A percentile compares a stretch with the other conserved stretches of the same genome.
Conservation (phyloP, 345 rosid genomes). For the Hibiscus syriacus region DNA sequence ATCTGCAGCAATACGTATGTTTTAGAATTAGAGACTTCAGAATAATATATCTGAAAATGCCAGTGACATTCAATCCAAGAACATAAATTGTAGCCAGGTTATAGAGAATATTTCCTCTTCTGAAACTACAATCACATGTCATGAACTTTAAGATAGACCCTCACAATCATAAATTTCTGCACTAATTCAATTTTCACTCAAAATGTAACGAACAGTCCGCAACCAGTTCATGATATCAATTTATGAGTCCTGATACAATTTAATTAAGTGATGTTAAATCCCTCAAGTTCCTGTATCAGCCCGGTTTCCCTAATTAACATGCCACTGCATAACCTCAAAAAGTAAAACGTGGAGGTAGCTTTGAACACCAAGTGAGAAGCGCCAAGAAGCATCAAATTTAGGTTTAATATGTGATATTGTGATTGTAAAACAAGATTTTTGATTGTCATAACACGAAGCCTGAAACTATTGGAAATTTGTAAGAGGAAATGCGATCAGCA, state of each 20-base stretch:
- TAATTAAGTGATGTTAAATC: not conserved
- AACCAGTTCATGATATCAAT: not conserved
- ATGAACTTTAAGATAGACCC: not conserved
- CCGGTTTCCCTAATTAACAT: not conserved
- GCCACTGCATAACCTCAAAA: not conserved
- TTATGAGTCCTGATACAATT: not conserved
- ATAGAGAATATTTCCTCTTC: no score
- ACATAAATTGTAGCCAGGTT: no score
- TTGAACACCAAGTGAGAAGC: not conserved
- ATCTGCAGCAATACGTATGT: slow-evolving; percentile 35
- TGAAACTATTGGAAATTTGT: not conserved
- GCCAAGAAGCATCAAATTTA: not conserved
- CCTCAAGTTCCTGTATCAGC: no score
- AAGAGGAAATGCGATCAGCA: no score
- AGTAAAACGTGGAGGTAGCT: not conserved
- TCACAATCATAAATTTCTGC: not conserved
- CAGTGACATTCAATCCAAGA: no score
- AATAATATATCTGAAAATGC: not conserved
- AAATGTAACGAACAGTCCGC: no score
- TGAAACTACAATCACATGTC: no score
- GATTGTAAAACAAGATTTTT: not conserved
- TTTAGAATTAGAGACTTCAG: not conserved
- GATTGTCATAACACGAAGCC: not conserved
- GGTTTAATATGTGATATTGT: not conserved
- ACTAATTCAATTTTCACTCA: not conserved